Evolutionary conservation across 225 moss, liverwort and hornwort species (phyloP).

Genomic region (Physcomitrium patens): DNA sequence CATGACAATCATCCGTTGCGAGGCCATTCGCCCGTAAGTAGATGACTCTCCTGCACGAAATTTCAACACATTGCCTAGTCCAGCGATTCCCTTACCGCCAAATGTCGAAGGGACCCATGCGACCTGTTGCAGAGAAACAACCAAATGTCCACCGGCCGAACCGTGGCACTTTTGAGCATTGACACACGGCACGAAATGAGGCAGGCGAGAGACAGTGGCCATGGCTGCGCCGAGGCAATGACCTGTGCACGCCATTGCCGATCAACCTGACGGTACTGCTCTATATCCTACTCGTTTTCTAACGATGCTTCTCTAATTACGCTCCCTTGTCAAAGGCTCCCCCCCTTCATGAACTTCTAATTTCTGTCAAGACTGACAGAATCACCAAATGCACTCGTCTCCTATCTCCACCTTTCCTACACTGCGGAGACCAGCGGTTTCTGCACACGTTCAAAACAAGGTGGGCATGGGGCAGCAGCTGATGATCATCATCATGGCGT

Average conservation of each 20-base stretch:
- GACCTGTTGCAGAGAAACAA: slow-evolving; percentile 34
- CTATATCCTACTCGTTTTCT: neutral
- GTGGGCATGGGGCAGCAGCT: slow-evolving; percentile 7
- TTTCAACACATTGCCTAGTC: slow-evolving; percentile 33
- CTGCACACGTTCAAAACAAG: neutral
- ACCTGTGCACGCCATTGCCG: slow-evolving; percentile 50
- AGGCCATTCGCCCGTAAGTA: slow-evolving; percentile 14
- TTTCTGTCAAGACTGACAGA: neutral
- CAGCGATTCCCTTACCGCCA: slow-evolving; percentile 22
- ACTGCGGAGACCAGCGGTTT: too few relatives aligned
- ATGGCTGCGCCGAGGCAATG: slow-evolving; percentile 52
- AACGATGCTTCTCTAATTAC: too few relatives aligned
- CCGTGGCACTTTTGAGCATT: slow-evolving; percentile 38
- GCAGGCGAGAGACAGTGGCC: slow-evolving; percentile 37
- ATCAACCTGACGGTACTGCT: slow-evolving; percentile 7
- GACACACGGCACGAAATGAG: slow-evolving; percentile 34
- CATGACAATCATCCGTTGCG: slow-evolving; percentile 38
- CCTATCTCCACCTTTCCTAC: neutral
- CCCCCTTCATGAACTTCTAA: slow-evolving; percentile 6
- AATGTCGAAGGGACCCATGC: slow-evolving; percentile 25
- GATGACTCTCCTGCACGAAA: slow-evolving; percentile 21
- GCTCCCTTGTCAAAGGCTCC: neutral
- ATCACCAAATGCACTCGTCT: neutral
- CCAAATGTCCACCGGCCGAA: slow-evolving; percentile 30
- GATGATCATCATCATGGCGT: slow-evolving; percentile 30